Evolutionary conservation across 2,329 filamentous ascomycete genomes (phyloP).

Genomic region (Blumeria graminis): DNA sequence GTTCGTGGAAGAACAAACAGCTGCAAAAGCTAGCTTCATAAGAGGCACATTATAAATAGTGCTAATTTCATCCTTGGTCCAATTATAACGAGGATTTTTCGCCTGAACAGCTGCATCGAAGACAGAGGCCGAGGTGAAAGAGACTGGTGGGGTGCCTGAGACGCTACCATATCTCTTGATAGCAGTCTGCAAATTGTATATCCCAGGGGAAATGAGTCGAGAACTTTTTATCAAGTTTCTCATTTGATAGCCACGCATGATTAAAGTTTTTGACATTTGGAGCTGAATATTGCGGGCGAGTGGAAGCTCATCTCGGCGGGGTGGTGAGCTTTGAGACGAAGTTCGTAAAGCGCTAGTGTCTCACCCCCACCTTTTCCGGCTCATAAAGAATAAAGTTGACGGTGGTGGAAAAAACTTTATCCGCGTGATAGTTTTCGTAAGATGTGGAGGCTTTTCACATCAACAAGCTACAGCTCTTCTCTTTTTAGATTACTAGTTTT

Average conservation of each 20-base stretch:
- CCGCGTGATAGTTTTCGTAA: no score
- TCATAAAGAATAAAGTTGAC: no score
- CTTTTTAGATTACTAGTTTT: no score
- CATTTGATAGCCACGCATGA: constrained; percentile 6
- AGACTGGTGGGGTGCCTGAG: constrained; percentile 3
- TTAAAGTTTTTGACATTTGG: not conserved
- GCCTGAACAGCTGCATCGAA: constrained; percentile 29
- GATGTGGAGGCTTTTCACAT: no score
- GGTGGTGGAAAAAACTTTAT: no score
- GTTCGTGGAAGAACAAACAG: constrained; percentile 25
- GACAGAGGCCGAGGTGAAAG: constrained; percentile 2
- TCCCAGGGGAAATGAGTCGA: constrained; percentile 5
- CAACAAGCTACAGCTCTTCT: no score
- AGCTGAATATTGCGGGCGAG: no score
- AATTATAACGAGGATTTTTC: constrained; percentile 39
- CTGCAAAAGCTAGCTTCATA: constrained; percentile 52
- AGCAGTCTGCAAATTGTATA: constrained; percentile 1
- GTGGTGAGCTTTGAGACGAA: no score
- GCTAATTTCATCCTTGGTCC: constrained; percentile 61
- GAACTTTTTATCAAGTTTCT: constrained; percentile 3
- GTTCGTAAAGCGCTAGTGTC: no score
- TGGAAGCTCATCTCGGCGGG: no score
- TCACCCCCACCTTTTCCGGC: no score
- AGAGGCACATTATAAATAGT: constrained; percentile 63
- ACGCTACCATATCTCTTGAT: constrained; percentile 9